Percentiles rank a stretch among this genome's conserved stretches.
Conservation (phyloP, 139 green algal species). For the Prasinococcaceae sp. region DNA sequence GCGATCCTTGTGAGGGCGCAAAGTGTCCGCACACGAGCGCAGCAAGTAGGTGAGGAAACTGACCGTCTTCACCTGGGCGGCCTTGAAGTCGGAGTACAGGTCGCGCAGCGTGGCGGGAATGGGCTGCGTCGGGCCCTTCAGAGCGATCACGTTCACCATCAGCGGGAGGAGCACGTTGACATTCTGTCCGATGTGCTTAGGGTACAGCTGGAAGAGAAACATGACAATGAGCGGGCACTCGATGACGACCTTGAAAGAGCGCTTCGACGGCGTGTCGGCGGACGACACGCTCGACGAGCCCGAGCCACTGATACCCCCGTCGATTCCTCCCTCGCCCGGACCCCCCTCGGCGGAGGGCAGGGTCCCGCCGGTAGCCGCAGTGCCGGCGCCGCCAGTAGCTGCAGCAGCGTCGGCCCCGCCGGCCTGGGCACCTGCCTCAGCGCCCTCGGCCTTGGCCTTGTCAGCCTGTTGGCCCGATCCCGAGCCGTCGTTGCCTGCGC, state of each 20-base stretch:
- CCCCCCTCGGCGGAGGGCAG: no score
- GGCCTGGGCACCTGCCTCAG: neutral
- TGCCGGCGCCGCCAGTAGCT: no score
- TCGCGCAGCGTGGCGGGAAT: slow-evolving; percentile 10
- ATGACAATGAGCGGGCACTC: slow-evolving; percentile 73
- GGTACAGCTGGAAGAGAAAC: slow-evolving; percentile 65
- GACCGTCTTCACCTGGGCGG: slow-evolving; percentile 37
- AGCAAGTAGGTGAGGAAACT: slow-evolving; percentile 39
- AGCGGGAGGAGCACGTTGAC: slow-evolving; percentile 34
- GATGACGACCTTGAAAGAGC: slow-evolving; percentile 70
- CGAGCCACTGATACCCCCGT: no score
- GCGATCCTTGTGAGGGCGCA: slow-evolving; percentile 27
- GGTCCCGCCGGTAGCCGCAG: no score
- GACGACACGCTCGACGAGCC: no score
- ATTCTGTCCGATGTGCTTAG: slow-evolving; percentile 21
- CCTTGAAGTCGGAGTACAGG: slow-evolving; percentile 50
- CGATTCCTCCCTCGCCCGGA: no score
- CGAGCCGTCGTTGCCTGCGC: no score
- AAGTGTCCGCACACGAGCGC: slow-evolving; percentile 15
- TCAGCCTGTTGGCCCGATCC: neutral
- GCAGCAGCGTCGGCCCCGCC: no score
- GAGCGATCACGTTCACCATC: slow-evolving; percentile 39
- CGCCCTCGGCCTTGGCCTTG: neutral
- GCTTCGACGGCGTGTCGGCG: slow-evolving; percentile 1
- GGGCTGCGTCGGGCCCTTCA: slow-evolving; percentile 15